Base-by-base conservation (phyloP, 2,329 filamentous ascomycete species). In the Rhinocladiella mackenziei region DNA sequence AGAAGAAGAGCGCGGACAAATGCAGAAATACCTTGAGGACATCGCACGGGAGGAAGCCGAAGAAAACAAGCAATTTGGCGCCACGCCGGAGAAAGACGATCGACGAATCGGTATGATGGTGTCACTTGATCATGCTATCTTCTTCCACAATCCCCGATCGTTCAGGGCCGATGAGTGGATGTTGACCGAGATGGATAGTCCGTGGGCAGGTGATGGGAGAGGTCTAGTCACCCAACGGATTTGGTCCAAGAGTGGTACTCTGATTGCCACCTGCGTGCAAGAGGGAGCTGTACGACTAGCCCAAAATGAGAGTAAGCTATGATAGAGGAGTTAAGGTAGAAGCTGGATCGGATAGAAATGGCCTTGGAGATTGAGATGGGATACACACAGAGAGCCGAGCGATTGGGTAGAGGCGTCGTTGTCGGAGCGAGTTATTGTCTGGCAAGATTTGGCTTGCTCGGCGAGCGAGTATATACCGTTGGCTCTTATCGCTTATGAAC, bases 161-260 rank as follows among this genome's bases (percentile, higher is more conserved):
- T 72, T 74, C 54, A 60, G 67, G 17, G 70, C 69, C 8, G 72
- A 75, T 56, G 69, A 74, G 51, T 75, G 72, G 72, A 63, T 74
- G 60, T 63, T 73, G 54, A 64, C 61, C 5, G 71, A 73, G 58
- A 73, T 70, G 63, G 64, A 70, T 43, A 72, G 67, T 39, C 71
- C 72, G 6, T 75, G 72, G 72, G 68, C 71, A 9, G 71, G 72
- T 3, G 70, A 72, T 48, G 71, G 70, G 9, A 64, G 72, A 35
- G 72, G 71, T 1, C 54, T 74, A 51, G 71, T 69, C 7, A 60
- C 65, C 43, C 71, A 74, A 58, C 67, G 66, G 55, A 71, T 74
- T 41, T 75, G 70, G 71, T 66, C 65, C 11, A 65, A 67, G 50
- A 66, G 71, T 51, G 72, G 72, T 4, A 61, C 60, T 3, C 58